phyloP scores from a whole-genome alignment of 768 basidiomycete genomes.

The Vishniacozyma victoriae region DNA sequence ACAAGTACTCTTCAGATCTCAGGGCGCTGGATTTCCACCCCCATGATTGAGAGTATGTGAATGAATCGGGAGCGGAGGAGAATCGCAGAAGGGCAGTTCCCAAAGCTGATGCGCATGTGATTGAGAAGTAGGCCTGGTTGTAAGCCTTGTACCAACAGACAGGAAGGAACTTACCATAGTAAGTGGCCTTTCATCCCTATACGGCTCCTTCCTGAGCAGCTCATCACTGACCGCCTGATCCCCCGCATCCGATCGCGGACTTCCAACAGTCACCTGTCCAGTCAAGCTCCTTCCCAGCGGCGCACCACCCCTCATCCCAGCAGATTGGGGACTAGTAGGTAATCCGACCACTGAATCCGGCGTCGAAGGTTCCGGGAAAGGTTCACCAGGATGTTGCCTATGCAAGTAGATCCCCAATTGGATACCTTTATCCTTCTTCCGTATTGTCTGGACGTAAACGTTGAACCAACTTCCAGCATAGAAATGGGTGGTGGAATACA shows the following conservation, averaged over 20 bases:
- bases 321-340: no score
- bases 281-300: background rate
- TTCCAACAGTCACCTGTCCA: no score
- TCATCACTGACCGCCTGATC: no score
- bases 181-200: no score
- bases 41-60: conserved; percentile 82
- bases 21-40: conserved; percentile 75
- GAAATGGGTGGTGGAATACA: conserved; percentile 81
- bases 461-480: conserved; percentile 77
- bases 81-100: conserved; percentile 79
- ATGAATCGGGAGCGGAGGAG: conserved; percentile 76
- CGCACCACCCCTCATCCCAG: conserved; percentile 3
- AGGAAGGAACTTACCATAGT: no score
- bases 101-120: conserved; percentile 72
- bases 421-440: conserved; percentile 60
- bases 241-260: background rate
- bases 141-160: no score
- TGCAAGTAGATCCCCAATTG: conserved; percentile 87
- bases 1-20: conserved; percentile 52
- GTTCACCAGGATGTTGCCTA: conserved; percentile 53
- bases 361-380: conserved; percentile 9
- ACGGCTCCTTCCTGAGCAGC: background rate
- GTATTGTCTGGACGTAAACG: conserved; percentile 79
- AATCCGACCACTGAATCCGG: background rate
- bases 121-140: conserved; percentile 68